phyloP scores from a whole-genome alignment of 345 rosid genomes.

The Ailanthus altissimus region DNA sequence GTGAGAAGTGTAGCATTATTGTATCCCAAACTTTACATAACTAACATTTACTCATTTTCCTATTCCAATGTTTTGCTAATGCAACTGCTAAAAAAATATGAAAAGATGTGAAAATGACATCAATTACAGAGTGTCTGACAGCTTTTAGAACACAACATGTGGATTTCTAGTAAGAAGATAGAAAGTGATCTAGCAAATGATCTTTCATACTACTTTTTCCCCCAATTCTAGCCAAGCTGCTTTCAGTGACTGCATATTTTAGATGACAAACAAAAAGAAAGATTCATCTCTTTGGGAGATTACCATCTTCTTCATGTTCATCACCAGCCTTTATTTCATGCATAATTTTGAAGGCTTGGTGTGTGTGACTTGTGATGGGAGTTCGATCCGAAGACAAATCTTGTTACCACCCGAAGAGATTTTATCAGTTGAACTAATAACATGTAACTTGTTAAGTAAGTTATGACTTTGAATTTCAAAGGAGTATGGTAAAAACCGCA shows the following conservation, averaged over 20 bases:
- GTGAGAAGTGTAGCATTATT: no score
- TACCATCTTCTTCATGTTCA: not conserved
- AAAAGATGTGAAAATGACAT: not conserved
- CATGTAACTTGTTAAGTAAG: no score
- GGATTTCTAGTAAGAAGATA: slow-evolving; percentile 18
- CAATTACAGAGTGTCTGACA: not conserved
- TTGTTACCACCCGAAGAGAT: not conserved
- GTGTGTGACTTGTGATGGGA: no score
- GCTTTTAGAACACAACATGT: slow-evolving; percentile 29
- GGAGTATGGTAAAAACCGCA: not conserved
- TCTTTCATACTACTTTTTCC: slow-evolving; percentile 1
- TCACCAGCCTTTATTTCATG: not conserved
- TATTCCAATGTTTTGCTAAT: no score
- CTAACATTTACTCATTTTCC: no score
- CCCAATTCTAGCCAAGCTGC: not conserved
- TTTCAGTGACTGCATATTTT: not conserved
- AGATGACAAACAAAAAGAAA: not conserved
- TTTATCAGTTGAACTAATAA: not conserved
- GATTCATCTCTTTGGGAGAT: not conserved
- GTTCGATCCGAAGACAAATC: no score
- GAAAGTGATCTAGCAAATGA: slow-evolving; percentile 14
- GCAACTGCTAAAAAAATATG: not conserved
- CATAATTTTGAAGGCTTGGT: not conserved
- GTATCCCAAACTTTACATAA: no score
- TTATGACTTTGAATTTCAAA: not conserved